Percentiles rank a stretch among this genome's conserved stretches.
Evolutionary conservation across 257 asterid species (phyloP).

Genomic region (Solanum sejunctum): DNA sequence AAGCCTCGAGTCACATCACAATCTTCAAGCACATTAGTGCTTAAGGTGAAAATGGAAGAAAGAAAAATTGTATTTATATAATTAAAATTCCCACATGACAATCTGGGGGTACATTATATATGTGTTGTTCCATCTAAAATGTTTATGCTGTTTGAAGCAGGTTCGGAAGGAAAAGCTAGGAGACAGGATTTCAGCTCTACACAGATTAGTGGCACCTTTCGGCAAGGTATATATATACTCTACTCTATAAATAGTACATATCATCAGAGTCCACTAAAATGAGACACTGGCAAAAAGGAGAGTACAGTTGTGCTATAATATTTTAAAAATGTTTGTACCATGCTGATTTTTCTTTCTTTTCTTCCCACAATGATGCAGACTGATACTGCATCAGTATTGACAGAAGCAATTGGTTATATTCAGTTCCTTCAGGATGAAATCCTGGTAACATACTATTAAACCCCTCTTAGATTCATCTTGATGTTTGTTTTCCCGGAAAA

Average conservation of each 20-base stretch:
- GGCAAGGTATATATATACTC: conserved; percentile 14
- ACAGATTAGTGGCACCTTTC: conserved; percentile 30
- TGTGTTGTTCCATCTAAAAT: not conserved
- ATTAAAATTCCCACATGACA: not conserved
- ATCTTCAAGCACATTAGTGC: conserved; percentile 8
- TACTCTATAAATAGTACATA: not conserved
- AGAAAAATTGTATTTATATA: not conserved
- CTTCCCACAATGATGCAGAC: conserved; percentile 9
- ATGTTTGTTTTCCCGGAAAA: not conserved
- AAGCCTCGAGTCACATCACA: conserved; percentile 9
- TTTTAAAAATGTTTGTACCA: not conserved
- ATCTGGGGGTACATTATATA: not conserved
- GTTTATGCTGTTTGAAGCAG: not conserved
- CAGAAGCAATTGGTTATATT: conserved; percentile 25
- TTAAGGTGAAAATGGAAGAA: conserved; percentile 1
- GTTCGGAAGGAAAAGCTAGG: conserved; percentile 23
- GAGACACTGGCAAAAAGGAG: not conserved
- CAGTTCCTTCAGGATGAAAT: conserved; percentile 24
- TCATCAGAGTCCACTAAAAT: conserved; percentile 6
- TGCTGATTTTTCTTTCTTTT: not conserved
- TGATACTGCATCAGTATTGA: conserved; percentile 28
- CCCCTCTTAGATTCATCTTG: not conserved
- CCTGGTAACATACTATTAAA: not conserved
- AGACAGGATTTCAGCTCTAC: conserved; percentile 31
- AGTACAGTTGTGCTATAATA: not conserved